These are phyloP conservation scores for Tetrahymena thermophila DNA, from an alignment of 73 alveolate species.

Conservation along the genomic window DNA sequence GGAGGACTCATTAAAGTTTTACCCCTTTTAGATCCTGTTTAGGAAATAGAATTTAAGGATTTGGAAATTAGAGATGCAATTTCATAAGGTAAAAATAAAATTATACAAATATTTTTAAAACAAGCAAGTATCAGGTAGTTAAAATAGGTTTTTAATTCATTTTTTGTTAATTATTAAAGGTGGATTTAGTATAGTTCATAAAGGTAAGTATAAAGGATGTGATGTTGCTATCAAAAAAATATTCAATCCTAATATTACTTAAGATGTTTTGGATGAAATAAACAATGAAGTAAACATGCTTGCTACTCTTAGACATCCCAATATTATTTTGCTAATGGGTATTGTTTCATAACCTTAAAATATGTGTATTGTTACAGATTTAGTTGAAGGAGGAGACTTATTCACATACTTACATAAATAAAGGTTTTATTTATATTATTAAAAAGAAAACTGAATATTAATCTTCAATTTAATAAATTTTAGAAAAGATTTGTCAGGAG, in stretches of 20 bases:
- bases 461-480: background rate
- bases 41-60: slow-evolving; percentile 9
- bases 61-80: slow-evolving; percentile 26
- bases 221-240: slow-evolving; percentile 91
- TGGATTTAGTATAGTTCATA: slow-evolving; percentile 93
- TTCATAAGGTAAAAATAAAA: slow-evolving; percentile 28
- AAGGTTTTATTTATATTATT: slow-evolving; percentile 13
- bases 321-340: slow-evolving; percentile 88
- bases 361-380: slow-evolving; percentile 86
- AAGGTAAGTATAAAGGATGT: slow-evolving; percentile 78
- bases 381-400: slow-evolving; percentile 75
- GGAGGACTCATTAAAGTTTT: background rate
- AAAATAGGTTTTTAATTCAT: slow-evolving; percentile 70
- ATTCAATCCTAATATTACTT: slow-evolving; percentile 92
- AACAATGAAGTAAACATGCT: slow-evolving; percentile 92
- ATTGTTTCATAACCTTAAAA: slow-evolving; percentile 85
- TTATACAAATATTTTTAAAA: slow-evolving; percentile 6
- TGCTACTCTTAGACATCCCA: slow-evolving; percentile 92
- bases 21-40: background rate
- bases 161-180: slow-evolving; percentile 85
- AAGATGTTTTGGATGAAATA: slow-evolving; percentile 82
- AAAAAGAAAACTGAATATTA: too few species aligned
- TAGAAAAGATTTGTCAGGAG: slow-evolving; percentile 57
- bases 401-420: slow-evolving; percentile 80
- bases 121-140: slow-evolving; percentile 62